Evolutionary conservation across 2,329 filamentous ascomycete species (phyloP).

Genomic region (Zymoseptoria passerinii): DNA sequence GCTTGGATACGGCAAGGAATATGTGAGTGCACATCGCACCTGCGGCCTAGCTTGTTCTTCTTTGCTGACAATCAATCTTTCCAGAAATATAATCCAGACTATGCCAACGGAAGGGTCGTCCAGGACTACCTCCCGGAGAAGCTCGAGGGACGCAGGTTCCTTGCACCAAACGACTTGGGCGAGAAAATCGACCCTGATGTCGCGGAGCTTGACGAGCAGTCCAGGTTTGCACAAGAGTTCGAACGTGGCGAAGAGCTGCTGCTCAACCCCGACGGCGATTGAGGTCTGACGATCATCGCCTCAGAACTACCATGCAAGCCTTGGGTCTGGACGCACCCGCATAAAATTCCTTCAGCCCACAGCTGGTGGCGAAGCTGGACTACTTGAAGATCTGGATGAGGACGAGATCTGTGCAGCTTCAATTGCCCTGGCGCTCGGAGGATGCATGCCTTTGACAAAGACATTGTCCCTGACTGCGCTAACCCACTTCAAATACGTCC

Average conservation of each 20-base stretch:
- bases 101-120: constrained; percentile 66
- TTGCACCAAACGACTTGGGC: constrained; percentile 75
- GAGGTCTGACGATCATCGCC: constrained; percentile 6
- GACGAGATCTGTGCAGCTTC: neutral
- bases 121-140: constrained; percentile 87
- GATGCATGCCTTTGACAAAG: constrained; percentile 22
- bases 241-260: constrained; percentile 17
- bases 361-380: neutral
- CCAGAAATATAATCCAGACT: constrained; percentile 85
- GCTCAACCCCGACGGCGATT: constrained; percentile 27
- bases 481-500: constrained; percentile 21
- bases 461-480: constrained; percentile 16
- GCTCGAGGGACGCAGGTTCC: constrained; percentile 60
- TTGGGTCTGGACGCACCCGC: neutral
- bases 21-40: constrained; percentile 33
- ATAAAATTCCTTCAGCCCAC: neutral
- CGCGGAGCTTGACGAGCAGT: constrained; percentile 17
- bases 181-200: constrained; percentile 59
- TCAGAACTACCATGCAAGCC: neutral
- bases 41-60: neutral
- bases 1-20: constrained; percentile 78
- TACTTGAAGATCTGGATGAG: neutral
- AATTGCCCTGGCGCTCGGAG: constrained; percentile 13
- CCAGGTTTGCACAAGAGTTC: constrained; percentile 13
- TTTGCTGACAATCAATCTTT: neutral